These are phyloP conservation scores for Fusarium sublunatum DNA, from an alignment of 2,329 filamentous ascomycete species.

Conservation along the genomic window DNA sequence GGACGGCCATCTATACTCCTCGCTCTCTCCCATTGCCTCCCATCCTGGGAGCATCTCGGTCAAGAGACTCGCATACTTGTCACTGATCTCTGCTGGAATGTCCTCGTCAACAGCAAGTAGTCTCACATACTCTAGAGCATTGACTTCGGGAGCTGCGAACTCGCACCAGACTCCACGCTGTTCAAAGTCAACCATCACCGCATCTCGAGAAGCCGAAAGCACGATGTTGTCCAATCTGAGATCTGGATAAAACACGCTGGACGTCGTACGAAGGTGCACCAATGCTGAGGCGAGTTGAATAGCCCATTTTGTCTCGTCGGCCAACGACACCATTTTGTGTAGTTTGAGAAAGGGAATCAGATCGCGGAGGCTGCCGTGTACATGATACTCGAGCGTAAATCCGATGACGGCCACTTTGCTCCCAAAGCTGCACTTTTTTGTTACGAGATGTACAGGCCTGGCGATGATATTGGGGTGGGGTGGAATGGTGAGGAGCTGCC, in stretches of 20 bases:
- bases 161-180: conserved; percentile 72
- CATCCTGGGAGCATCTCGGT: conserved; percentile 60
- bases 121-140: conserved; percentile 68
- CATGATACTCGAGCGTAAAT: conserved; percentile 66
- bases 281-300: conserved; percentile 64
- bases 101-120: conserved; percentile 63
- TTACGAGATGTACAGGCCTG: conserved; percentile 64
- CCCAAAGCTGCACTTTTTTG: conserved; percentile 67
- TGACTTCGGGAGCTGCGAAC: conserved; percentile 70
- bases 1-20: conserved; percentile 61
- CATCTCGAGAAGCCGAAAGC: conserved; percentile 58
- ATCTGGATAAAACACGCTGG: conserved; percentile 66
- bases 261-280: conserved; percentile 59
- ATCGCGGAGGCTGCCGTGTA: conserved; percentile 66
- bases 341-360: conserved; percentile 63
- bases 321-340: conserved; percentile 55
- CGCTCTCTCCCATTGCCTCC: conserved; percentile 54
- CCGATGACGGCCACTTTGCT: conserved; percentile 66
- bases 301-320: conserved; percentile 65
- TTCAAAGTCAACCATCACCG: conserved; percentile 71
- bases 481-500: conserved; percentile 63
- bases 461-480: conserved; percentile 65
- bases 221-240: conserved; percentile 70
- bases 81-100: conserved; percentile 54
- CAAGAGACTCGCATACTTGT: conserved; percentile 57